Conservation (phyloP, 2,329 filamentous ascomycete genomes). For the Sarocladium kiliense region DNA sequence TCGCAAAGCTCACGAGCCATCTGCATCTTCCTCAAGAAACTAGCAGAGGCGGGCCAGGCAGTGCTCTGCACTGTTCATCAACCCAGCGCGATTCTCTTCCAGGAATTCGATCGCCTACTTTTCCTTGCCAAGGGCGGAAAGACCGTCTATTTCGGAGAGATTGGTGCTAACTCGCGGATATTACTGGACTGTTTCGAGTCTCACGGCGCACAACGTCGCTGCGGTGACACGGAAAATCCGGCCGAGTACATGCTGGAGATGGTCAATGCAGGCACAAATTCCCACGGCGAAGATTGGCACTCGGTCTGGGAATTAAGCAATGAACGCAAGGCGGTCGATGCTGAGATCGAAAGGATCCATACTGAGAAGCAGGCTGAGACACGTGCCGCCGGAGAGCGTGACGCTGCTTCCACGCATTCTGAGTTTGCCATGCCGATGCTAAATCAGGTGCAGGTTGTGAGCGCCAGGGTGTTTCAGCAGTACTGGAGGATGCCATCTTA, state of each 20-base stretch:
- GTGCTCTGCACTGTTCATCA: slow-evolving; percentile 53
- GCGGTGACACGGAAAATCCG: slow-evolving; percentile 55
- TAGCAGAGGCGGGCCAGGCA: slow-evolving; percentile 50
- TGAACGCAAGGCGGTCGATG: slow-evolving; percentile 45
- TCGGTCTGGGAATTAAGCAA: slow-evolving; percentile 54
- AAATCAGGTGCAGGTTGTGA: slow-evolving; percentile 60
- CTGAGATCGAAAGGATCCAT: slow-evolving; percentile 61
- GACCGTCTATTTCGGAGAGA: slow-evolving; percentile 65
- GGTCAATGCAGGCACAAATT: slow-evolving; percentile 35
- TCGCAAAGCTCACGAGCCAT: slow-evolving; percentile 61
- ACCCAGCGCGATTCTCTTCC: slow-evolving; percentile 47
- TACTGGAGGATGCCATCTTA: slow-evolving; percentile 72
- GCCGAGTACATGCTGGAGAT: slow-evolving; percentile 65
- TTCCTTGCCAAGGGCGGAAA: slow-evolving; percentile 61
- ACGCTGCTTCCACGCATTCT: slow-evolving; percentile 28
- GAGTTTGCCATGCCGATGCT: slow-evolving; percentile 76
- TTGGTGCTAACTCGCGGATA: slow-evolving; percentile 53
- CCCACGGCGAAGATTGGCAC: slow-evolving; percentile 56
- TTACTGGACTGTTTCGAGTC: slow-evolving; percentile 59
- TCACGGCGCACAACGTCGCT: slow-evolving; percentile 51
- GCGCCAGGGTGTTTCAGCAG: slow-evolving; percentile 68
- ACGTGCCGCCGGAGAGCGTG: slow-evolving; percentile 42
- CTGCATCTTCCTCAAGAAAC: slow-evolving; percentile 54
- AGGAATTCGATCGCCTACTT: slow-evolving; percentile 54
- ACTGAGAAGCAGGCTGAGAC: no score